Conservation (phyloP, 441 rosid genomes). For the Erodium moschatum region DNA sequence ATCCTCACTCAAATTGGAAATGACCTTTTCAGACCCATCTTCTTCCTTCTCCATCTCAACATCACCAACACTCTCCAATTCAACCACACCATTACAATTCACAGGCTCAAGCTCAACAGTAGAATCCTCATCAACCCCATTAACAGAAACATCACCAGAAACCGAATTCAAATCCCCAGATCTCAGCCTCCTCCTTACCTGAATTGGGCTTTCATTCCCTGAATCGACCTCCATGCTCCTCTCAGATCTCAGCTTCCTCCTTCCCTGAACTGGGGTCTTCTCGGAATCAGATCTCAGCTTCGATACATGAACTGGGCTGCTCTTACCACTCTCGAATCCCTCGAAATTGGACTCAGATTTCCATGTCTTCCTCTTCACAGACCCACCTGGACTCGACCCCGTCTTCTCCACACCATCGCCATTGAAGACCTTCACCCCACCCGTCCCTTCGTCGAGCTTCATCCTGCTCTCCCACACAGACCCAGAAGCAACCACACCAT, state of each 20-base stretch:
- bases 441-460: neutral
- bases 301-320: neutral
- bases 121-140: no score
- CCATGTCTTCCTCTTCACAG: conserved; percentile 6
- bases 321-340: neutral
- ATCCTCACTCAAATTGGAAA: conserved; percentile 22
- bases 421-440: conserved; percentile 2
- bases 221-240: neutral
- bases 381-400: neutral
- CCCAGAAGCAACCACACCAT: no score
- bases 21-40: conserved; percentile 31
- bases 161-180: conserved; percentile 9
- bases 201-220: conserved; percentile 10
- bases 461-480: no score
- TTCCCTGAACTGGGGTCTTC: conserved; percentile 21
- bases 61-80: neutral
- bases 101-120: no score
- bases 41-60: conserved; percentile 22
- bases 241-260: conserved; percentile 31
- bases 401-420: neutral
- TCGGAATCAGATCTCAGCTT: conserved; percentile 4
- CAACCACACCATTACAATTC: no score
- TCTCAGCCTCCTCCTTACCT: no score
- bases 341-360: conserved; percentile 4
- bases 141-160: neutral